Conservation (phyloP, 495 filamentous ascomycete species). For the Penicillium goetzii region DNA sequence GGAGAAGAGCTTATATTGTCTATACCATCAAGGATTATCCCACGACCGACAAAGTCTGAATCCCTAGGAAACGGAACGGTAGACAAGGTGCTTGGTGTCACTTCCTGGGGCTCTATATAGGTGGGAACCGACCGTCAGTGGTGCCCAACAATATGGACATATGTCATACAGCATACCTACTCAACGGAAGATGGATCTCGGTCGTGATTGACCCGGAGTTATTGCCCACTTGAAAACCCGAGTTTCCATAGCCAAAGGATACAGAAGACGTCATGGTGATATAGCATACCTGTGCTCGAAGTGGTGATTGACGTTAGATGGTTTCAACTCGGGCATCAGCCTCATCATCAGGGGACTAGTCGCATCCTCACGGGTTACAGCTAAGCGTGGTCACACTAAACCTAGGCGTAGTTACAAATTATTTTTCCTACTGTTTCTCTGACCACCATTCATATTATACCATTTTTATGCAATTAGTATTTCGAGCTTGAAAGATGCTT, state of each 20-base stretch:
- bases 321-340: neutral
- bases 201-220: constrained; percentile 9
- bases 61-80: constrained; percentile 39
- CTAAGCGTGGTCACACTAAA: too few species aligned
- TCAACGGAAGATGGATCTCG: constrained; percentile 3
- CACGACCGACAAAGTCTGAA: constrained; percentile 40
- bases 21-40: constrained; percentile 30
- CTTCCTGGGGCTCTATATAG: constrained; percentile 18
- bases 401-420: too few species aligned
- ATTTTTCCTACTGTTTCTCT: too few species aligned
- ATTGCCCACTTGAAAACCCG: constrained; percentile 5
- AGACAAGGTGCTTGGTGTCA: constrained; percentile 22
- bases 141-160: neutral
- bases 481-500: too few species aligned
- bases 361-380: too few species aligned
- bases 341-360: constrained; percentile 1
- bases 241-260: neutral
- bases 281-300: too few species aligned
- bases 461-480: too few species aligned
- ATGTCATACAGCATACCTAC: constrained; percentile 5
- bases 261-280: constrained; percentile 1
- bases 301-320: too few species aligned
- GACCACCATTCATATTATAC: too few species aligned
- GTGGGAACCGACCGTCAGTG: neutral
- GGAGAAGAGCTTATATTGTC: constrained; percentile 27